Evolutionary conservation across 2,329 filamentous ascomycete genomes (phyloP).

Genomic region (Verticillium dahliae): DNA sequence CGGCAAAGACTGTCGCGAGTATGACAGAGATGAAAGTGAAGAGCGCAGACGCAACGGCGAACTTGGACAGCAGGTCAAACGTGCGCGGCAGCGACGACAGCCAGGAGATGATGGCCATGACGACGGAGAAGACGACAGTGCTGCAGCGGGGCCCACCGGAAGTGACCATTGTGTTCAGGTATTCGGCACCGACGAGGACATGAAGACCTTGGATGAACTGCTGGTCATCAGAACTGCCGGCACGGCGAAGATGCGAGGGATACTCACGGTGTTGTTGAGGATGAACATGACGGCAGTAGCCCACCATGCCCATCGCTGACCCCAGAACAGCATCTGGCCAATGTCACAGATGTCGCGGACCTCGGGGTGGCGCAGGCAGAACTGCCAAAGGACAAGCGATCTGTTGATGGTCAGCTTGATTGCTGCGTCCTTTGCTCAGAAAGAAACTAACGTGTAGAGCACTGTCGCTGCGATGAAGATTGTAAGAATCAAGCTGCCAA

Average conservation of each 20-base stretch:
- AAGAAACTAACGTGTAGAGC: slow-evolving; percentile 56
- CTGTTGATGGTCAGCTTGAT: neutral
- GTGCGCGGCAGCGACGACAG: slow-evolving; percentile 78
- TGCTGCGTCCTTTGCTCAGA: neutral
- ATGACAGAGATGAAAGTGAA: slow-evolving; percentile 90
- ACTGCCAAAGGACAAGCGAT: slow-evolving; percentile 59
- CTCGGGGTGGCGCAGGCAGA: slow-evolving; percentile 85
- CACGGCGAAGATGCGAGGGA: neutral
- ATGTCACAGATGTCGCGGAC: slow-evolving; percentile 91
- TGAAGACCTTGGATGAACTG: slow-evolving; percentile 57
- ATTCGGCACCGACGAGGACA: slow-evolving; percentile 77
- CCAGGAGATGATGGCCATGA: slow-evolving; percentile 71
- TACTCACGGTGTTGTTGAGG: slow-evolving; percentile 69
- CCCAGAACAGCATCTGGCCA: slow-evolving; percentile 91
- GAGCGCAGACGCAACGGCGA: slow-evolving; percentile 72
- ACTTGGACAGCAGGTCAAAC: slow-evolving; percentile 70
- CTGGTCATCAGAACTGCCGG: neutral
- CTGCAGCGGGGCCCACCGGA: slow-evolving; percentile 59
- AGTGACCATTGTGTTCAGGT: slow-evolving; percentile 80
- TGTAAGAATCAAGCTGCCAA: slow-evolving; percentile 63
- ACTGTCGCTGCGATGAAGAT: slow-evolving; percentile 71
- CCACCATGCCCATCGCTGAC: slow-evolving; percentile 66
- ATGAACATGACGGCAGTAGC: slow-evolving; percentile 79
- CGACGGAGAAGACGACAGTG: slow-evolving; percentile 72
- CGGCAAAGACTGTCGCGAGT: slow-evolving; percentile 76